A percentile compares a stretch with the other conserved stretches of the same genome.
These are phyloP conservation scores for Zizania palustris DNA, from an alignment of 202 grass and related monocot genomes.

Conservation along the genomic window DNA sequence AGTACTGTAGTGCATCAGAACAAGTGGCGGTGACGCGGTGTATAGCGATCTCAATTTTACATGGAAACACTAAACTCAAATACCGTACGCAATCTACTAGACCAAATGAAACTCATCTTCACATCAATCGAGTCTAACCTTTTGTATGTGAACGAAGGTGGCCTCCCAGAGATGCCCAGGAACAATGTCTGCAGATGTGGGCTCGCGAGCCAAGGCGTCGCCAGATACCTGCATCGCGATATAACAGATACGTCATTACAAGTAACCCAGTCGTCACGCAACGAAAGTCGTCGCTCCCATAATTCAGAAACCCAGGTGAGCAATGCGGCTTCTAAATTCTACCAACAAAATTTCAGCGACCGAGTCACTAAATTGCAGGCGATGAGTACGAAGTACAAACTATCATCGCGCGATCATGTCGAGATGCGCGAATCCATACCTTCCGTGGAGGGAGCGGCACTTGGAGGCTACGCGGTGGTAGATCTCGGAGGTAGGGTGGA, in stretches of 20 bases:
- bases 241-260: slow-evolving; percentile 6
- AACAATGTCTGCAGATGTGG: slow-evolving; percentile 89
- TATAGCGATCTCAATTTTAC: background rate
- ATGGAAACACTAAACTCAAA: background rate
- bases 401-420: background rate
- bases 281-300: background rate
- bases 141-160: slow-evolving; percentile 64
- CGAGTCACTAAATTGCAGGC: background rate
- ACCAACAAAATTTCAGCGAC: background rate
- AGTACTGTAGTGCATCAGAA: background rate
- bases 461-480: slow-evolving; percentile 80
- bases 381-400: background rate
- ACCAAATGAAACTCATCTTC: slow-evolving; percentile 11
- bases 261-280: background rate
- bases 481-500: slow-evolving; percentile 78
- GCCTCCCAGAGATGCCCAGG: slow-evolving; percentile 68
- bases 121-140: slow-evolving; percentile 51
- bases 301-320: background rate
- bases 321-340: background rate
- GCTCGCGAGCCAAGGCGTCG: slow-evolving; percentile 81
- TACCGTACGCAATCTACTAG: background rate
- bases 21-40: background rate
- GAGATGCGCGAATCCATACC: slow-evolving; percentile 38
- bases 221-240: slow-evolving; percentile 58
- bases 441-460: slow-evolving; percentile 79